A percentile compares a stretch with the other conserved stretches of the same genome.
Conservation (phyloP, 1,284 basidiomycete species). For the Apiotrichum veenhuisii region DNA sequence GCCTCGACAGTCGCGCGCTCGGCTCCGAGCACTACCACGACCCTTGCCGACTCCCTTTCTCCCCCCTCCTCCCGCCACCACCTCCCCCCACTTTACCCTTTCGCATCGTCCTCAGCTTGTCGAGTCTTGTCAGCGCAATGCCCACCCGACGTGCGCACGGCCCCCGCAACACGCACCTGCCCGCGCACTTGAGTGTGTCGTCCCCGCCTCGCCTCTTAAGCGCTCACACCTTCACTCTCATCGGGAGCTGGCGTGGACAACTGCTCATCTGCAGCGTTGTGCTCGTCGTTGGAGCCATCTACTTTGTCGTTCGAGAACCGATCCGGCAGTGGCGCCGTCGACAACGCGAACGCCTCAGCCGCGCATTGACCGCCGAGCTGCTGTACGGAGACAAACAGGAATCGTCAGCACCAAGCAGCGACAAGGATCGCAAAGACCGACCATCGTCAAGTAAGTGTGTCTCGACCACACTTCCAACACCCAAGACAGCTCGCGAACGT, state of each 20-base stretch:
- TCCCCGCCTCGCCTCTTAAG: slow-evolving; percentile 23
- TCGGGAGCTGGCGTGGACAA: slow-evolving; percentile 47
- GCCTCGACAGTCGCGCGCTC: too few species aligned
- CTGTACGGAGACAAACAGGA: slow-evolving; percentile 19
- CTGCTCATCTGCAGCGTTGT: slow-evolving; percentile 42
- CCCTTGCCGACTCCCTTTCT: neutral
- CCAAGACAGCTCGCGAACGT: slow-evolving; percentile 25
- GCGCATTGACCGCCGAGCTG: slow-evolving; percentile 30
- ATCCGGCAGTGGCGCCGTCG: slow-evolving; percentile 24
- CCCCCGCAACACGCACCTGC: neutral
- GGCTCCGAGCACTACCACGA: too few species aligned
- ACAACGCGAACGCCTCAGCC: slow-evolving; percentile 28
- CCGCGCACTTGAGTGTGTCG: neutral
- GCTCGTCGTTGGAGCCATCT: slow-evolving; percentile 38
- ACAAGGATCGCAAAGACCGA: slow-evolving; percentile 15
- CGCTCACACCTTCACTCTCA: slow-evolving; percentile 36
- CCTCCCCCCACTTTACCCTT: neutral
- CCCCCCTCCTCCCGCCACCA: neutral
- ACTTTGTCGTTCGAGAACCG: slow-evolving; percentile 39
- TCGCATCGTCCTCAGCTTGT: too few species aligned
- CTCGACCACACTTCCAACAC: slow-evolving; percentile 4
- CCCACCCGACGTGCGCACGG: slow-evolving; percentile 4
- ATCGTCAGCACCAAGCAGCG: neutral
- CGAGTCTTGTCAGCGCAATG: slow-evolving; percentile 4
- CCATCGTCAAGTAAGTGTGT: slow-evolving; percentile 6